A percentile compares a stretch with the other conserved stretches of the same genome.
These are phyloP conservation scores for Rhodotorula sp. DNA, from an alignment of 1,284 basidiomycete genomes.

Conservation along the genomic window DNA sequence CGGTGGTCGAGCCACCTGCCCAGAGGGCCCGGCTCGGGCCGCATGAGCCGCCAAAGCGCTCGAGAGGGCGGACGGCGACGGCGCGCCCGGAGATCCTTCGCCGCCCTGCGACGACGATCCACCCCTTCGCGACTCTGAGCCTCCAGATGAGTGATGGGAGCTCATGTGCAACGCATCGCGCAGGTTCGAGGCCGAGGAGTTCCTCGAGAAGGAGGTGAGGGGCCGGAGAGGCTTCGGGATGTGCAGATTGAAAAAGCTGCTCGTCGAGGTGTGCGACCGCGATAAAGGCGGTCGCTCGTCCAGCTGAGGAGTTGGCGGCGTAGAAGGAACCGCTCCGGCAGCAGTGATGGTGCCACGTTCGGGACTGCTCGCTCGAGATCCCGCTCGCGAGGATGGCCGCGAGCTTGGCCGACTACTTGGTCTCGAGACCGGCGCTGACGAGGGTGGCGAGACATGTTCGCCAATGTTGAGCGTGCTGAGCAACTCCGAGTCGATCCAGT, in stretches of 20 bases:
- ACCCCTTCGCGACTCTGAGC: constrained; percentile 10
- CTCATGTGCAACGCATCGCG: constrained; percentile 20
- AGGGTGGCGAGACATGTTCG: constrained; percentile 29
- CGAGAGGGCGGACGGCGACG: constrained; percentile 39
- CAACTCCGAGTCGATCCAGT: constrained; percentile 78
- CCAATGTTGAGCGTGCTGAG: constrained; percentile 59
- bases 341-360: constrained; percentile 6
- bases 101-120: constrained; percentile 1
- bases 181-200: constrained; percentile 26
- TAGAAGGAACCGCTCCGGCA: constrained; percentile 9
- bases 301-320: neutral
- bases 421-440: constrained; percentile 29
- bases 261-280: constrained; percentile 9
- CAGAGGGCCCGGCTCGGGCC: constrained; percentile 16
- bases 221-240: constrained; percentile 45
- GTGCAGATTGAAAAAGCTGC: constrained; percentile 43
- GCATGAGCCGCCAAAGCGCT: constrained; percentile 39
- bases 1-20: neutral
- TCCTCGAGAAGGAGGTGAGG: constrained; percentile 40
- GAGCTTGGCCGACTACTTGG: constrained; percentile 26
- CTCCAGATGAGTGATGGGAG: neutral
- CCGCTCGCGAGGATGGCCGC: constrained; percentile 30
- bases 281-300: constrained; percentile 18
- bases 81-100: constrained; percentile 21
- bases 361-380: constrained; percentile 23